Base-by-base conservation (phyloP, 202 grass and related monocot species). In the Alloteropsis angusta region DNA sequence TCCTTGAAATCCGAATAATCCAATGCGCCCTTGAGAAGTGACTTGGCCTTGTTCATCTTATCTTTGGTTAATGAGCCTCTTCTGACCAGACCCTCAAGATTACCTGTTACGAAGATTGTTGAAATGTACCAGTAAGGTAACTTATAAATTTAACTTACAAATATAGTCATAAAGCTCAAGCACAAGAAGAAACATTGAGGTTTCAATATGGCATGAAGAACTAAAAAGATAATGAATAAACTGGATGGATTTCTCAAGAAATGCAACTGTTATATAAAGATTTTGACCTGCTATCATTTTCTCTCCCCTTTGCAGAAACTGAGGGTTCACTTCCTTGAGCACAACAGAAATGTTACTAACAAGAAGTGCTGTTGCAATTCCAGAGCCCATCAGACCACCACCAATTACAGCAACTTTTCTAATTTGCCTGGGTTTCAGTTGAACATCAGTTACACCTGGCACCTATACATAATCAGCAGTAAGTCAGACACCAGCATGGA, bases 371-470 rank as follows among this genome's bases (percentile, higher is more conserved):
- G 96, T 99, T 80, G 96, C 92, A 85, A 99, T 99, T 85, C 96
- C 96, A 78, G 96, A 99, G 57, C 96, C 96, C 96, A 99, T 99
- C 71, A 99, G 82, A 81, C 96, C 96, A 66, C 96, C 96, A 82
- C 96, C 96, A 75, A 99, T 99, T 38, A 99, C 92, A 80, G 96
- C 92, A 86, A 93, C 85, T 67, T 87, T 99, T 62, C 74, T 93
- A 65, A 99, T 93, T 81, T 89, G 74, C 76, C 96, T 93, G 60
- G 96, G 92, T 96, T 87, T 96, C 22, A 99, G 82, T 62, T 93
- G 92, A 85, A 88, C 37, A 86, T 96, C 88, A 83, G 90, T 99
- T 46, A 99, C 96, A 85, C 85, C 91, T 71, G 92, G 96, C 81
- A 99, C 90, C 96, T 99, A 86, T 72, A 59, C 68, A 87, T 5